Evolutionary conservation across 2,329 filamentous ascomycete genomes (phyloP), one percentile per base, ranked within the genome.

Genomic region (Cercospora citrullina): DNA sequence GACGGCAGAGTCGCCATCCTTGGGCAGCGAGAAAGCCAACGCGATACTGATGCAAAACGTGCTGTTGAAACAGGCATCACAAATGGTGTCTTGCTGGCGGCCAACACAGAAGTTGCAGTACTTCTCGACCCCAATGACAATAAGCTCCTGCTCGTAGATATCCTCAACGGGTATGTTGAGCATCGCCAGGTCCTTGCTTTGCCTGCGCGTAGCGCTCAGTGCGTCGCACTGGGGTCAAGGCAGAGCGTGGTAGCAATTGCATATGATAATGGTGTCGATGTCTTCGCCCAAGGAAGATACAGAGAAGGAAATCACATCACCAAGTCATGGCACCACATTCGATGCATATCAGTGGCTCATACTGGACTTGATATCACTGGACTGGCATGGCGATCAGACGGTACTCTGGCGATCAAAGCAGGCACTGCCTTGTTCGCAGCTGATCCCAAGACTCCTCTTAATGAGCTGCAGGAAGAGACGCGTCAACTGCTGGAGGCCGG

Each of bases 401-500:
- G 94, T 0, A 89, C 94, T 74, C 85, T 99, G 12, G 90, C 96
- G 5, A 89, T 98, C 65, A 94, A 93, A 0, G 89, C 93, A 7
- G 95, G 95, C 0, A 97, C 97, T 76, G 94, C 97, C 76, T 84
- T 99, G 12, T 94, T 97, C 77, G 85, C 96, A 6, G 90, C 94
- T 76, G 91, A 92, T 73, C 88, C 94, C 68, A 84, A 87, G n/a
- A 87, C 96, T 26, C 86, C 90, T 65, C 85, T 86, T 0, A 86
- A 89, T 68, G 84, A 87, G 8, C 80, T 91, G 9, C 83, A 90
- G 18, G 33, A 57, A 6, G 70, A 77, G 16, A 42, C 72, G 10
- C 65, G 55, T 39, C 69, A 75, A n/a, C 58, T 64, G 5, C 28
- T 71, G 21, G 71, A 68, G 26, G 18, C 67, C 5, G 5, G 14